phyloP scores from a whole-genome alignment of 768 basidiomycete genomes.

The Chalciporus piperatus region DNA sequence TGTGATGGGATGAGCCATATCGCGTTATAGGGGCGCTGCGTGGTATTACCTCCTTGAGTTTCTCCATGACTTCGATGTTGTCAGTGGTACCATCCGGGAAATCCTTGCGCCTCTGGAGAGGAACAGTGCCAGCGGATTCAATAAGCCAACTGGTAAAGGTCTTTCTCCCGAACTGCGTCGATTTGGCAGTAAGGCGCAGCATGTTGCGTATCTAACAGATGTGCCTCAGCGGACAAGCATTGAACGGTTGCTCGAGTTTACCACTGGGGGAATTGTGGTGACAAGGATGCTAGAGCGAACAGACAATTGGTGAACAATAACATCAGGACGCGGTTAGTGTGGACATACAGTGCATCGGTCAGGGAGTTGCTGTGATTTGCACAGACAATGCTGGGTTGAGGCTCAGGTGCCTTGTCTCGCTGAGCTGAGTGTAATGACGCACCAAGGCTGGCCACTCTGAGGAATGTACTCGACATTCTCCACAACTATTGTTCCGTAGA shows the following conservation, averaged over 20 bases:
- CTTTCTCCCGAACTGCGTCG: constrained; percentile 77
- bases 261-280: constrained; percentile 68
- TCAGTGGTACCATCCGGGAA: constrained; percentile 51
- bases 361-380: constrained; percentile 86
- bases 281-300: constrained; percentile 55
- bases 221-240: constrained; percentile 5
- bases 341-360: constrained; percentile 77
- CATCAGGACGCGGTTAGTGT: background rate
- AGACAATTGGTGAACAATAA: background rate
- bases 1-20: constrained; percentile 29
- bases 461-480: constrained; percentile 76
- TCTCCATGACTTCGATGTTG: constrained; percentile 67
- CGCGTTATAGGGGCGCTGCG: background rate
- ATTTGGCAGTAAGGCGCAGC: constrained; percentile 83
- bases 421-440: constrained; percentile 11
- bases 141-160: constrained; percentile 92
- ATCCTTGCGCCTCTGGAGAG: constrained; percentile 77
- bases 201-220: constrained; percentile 63
- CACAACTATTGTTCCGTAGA: constrained; percentile 86
- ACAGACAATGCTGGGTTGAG: constrained; percentile 64
- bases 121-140: constrained; percentile 83
- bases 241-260: constrained; percentile 26
- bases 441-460: constrained; percentile 73
- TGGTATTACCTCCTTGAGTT: constrained; percentile 56
- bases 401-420: background rate